A percentile compares a stretch with the other conserved stretches of the same genome.
Conservation (phyloP, 805 yeast species). For the Wickerhamomyces hampshirensis region DNA sequence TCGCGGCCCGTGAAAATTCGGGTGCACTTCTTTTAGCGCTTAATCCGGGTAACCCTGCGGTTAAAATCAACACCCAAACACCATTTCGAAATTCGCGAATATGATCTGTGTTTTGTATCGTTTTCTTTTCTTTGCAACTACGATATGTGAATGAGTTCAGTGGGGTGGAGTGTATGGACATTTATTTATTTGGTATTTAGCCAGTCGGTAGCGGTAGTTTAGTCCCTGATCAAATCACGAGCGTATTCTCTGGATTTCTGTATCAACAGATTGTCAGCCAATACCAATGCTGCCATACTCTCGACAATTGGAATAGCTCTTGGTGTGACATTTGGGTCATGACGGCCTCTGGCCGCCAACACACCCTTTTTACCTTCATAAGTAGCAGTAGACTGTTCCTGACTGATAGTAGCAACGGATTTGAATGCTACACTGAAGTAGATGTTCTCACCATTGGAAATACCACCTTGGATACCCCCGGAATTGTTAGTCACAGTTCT, state of each 20-base stretch:
- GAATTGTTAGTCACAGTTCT: conserved; percentile 88
- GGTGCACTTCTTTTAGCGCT: too few species aligned
- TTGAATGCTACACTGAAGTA: conserved; percentile 95
- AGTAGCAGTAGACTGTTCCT: conserved; percentile 83
- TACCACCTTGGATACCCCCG: conserved; percentile 99
- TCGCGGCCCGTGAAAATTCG: too few species aligned
- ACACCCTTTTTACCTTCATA: conserved; percentile 87
- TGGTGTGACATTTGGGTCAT: conserved; percentile 97
- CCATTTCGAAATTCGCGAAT: too few species aligned
- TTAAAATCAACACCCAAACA: too few species aligned
- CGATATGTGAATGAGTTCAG: too few species aligned
- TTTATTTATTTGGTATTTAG: too few species aligned
- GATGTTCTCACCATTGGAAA: conserved; percentile 91
- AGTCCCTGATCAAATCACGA: conserved; percentile 13
- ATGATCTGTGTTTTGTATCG: too few species aligned
- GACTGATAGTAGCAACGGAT: conserved; percentile 96
- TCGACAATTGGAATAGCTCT: conserved; percentile 98
- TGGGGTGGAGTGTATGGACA: too few species aligned
- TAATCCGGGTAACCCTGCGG: too few species aligned
- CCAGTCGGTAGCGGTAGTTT: too few species aligned
- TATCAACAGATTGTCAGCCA: conserved; percentile 79
- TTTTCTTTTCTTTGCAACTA: too few species aligned
- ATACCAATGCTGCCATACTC: conserved; percentile 94
- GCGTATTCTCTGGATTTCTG: conserved; percentile 80
- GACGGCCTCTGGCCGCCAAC: conserved; percentile 95